Base-by-base conservation (phyloP, 2,329 filamentous ascomycete species). In the Conoideocrella luteorostrata region DNA sequence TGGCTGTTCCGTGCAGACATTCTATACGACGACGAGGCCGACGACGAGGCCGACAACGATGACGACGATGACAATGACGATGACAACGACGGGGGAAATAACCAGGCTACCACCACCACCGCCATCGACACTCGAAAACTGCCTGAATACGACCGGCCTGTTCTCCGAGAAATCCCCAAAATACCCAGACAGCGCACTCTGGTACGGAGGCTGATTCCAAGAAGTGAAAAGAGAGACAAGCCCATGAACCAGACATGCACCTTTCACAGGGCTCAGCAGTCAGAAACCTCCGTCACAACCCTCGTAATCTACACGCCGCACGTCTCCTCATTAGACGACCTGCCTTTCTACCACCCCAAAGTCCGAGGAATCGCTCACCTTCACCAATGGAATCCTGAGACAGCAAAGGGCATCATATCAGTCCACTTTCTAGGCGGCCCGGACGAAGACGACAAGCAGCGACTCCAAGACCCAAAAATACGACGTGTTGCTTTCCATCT, bases 261-360 rank as follows among this genome's bases (percentile, higher is more conserved):
- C 44, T 76, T 90, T 49, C 87, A 88, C 60, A 51, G 56, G 46
- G 57, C 60, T 5, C 54, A 56, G 13, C 47, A 53, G 29, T 11
- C 40, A 4, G 42, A 35, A 17, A 55, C 58, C 21, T 53, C 50
- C 22, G 24, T 47, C 30, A 53, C 58, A 44, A 58, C 64, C 11
- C 53, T 68, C 5, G 78, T 95, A 13, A 63, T 94, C 26, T 95
- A 94, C 60, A 71, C 86, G 5, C 88, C 91, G 7, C 89, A 95
- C 62, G 72, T 80, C 7, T 61, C 72, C 24, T 67, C 68, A 2
- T 67, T 74, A 10, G 70, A 76, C 12, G 75, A 84, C 3, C 74
- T 93, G 48, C 91, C 91, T 1, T 95, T 86, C 65, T 97, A 96
- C 63, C 90, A 96, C 58, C 91, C 91, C 18, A 72, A 76, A 41